Evolutionary conservation across 176 grass and related monocot genomes (phyloP).

Genomic region (Triticum urartu): DNA sequence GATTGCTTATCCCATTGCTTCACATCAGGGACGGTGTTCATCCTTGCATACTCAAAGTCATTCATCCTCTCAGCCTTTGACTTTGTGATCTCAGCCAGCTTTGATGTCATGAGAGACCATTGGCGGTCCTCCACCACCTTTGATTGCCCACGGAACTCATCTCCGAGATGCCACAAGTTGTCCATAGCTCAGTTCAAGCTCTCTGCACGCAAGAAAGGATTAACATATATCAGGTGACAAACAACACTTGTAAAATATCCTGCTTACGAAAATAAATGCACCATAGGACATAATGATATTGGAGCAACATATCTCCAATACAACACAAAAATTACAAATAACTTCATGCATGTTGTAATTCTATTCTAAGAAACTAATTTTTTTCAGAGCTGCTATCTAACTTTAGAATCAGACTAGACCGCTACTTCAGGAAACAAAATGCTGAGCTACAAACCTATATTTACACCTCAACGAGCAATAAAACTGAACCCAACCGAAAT

Average conservation of each 20-base stretch:
- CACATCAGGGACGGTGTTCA: conserved; percentile 52
- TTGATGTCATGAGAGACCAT: conserved; percentile 95
- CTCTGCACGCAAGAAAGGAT: neutral
- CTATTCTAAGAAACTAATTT: neutral
- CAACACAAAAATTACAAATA: neutral
- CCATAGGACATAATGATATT: neutral
- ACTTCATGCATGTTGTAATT: neutral
- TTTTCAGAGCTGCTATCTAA: neutral
- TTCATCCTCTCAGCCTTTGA: conserved; percentile 72
- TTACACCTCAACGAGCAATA: neutral
- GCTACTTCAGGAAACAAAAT: neutral
- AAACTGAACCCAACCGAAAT: neutral
- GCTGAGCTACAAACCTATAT: neutral
- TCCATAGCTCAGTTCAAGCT: conserved; percentile 56
- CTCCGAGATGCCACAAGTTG: conserved; percentile 87
- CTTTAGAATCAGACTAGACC: neutral
- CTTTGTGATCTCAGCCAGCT: conserved; percentile 86
- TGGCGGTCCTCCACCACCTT: conserved; percentile 88
- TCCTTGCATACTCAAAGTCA: conserved; percentile 59
- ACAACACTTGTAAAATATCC: neutral
- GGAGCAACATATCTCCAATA: neutral
- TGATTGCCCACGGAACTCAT: conserved; percentile 86
- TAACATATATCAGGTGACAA: neutral
- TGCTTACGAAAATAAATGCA: neutral
- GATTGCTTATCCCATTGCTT: conserved; percentile 76